Evolutionary conservation across 176 grass and related monocot species (phyloP), one percentile per base, ranked within the genome.

Genomic region (Tillandsia leiboldiana): DNA sequence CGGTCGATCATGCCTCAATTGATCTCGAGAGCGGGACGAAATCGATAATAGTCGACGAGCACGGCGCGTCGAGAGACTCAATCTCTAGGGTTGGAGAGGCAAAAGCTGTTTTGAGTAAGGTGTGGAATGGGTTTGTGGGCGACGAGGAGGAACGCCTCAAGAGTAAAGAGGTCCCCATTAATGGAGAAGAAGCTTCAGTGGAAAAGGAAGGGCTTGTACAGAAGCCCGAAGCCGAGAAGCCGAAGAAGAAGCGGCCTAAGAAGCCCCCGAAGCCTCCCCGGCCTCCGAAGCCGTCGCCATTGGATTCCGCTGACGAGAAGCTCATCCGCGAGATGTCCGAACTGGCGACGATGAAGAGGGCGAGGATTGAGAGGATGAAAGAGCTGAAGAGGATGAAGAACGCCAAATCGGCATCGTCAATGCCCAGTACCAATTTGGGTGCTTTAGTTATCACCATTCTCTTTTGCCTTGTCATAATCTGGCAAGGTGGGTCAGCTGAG

Each of bases 331-430:
- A 99, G 81, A 72, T 94, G 20, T 87, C 81, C 49, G 95, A 99
- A 53, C 82, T 94, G 47, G 86, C 95, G 9, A 71, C 87, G 75
- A 62, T 86, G 26, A 99, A 99, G 74, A 78, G 79, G 64, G 95
- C 95, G 42, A 82, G 95, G 80, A 88, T 90, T 51, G 95, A 94
- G 82, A 78, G 90, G 26, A 94, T 99, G 95, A 99, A 94, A 74
- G 87, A 87, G 61, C 78, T 90, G 72, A 99, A 88, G 65, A 94
- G 87, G 84, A 87, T 84, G 82, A 99, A 94, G 77, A 93, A 88
- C 54, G 67, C 82, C 24, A 99, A 86, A 22, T 84, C 88, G 28
- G 73, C 71, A 50, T 72, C 90, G 1, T 83, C 33, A 42, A 7
- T 42, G 33, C 33, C 79, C 2, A 81, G 27, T 22, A 29, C 82